These are phyloP conservation scores for Mycena chlorophos DNA, from an alignment of 768 basidiomycete species.

Conservation along the genomic window DNA sequence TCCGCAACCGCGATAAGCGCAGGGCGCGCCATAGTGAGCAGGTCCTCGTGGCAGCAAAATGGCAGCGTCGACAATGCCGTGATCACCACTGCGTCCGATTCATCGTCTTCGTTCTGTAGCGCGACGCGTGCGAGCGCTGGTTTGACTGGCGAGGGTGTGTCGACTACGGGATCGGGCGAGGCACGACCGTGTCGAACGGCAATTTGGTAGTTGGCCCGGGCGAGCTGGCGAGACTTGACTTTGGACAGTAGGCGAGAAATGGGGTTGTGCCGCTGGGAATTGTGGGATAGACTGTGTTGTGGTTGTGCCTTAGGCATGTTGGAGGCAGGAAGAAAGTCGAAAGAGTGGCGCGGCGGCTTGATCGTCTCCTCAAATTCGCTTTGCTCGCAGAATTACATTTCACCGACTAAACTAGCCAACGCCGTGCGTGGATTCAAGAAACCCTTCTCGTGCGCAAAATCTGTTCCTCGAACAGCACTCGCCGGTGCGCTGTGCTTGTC, in stretches of 20 bases:
- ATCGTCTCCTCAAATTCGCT: too few relatives aligned
- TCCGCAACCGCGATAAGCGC: slow-evolving; percentile 55
- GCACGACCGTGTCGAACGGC: slow-evolving; percentile 15
- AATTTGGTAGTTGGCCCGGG: slow-evolving; percentile 20
- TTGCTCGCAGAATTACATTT: too few relatives aligned
- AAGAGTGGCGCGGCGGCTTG: too few relatives aligned
- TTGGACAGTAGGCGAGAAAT: slow-evolving; percentile 23
- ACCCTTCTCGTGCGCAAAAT: slow-evolving; percentile 89
- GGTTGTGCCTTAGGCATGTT: slow-evolving; percentile 17
- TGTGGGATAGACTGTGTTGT: slow-evolving; percentile 2
- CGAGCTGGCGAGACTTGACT: slow-evolving; percentile 34
- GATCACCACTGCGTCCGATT: slow-evolving; percentile 60
- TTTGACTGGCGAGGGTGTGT: slow-evolving; percentile 26
- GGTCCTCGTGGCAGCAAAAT: slow-evolving; percentile 76
- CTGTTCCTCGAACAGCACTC: slow-evolving; percentile 62
- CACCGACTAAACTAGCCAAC: slow-evolving; percentile 14
- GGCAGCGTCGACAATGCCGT: slow-evolving; percentile 58
- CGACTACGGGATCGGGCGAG: slow-evolving; percentile 27
- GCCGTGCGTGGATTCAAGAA: slow-evolving; percentile 60
- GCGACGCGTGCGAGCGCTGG: slow-evolving; percentile 5
- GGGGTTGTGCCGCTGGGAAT: slow-evolving; percentile 25
- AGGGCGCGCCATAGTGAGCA: slow-evolving; percentile 59
- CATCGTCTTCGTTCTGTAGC: slow-evolving; percentile 56
- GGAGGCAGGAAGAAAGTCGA: slow-evolving; percentile 17
- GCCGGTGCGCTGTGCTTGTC: slow-evolving; percentile 95